Evolutionary conservation across 1,284 basidiomycete genomes (phyloP), one percentile per base, ranked within the genome.

Genomic region (Boletellus sp.): DNA sequence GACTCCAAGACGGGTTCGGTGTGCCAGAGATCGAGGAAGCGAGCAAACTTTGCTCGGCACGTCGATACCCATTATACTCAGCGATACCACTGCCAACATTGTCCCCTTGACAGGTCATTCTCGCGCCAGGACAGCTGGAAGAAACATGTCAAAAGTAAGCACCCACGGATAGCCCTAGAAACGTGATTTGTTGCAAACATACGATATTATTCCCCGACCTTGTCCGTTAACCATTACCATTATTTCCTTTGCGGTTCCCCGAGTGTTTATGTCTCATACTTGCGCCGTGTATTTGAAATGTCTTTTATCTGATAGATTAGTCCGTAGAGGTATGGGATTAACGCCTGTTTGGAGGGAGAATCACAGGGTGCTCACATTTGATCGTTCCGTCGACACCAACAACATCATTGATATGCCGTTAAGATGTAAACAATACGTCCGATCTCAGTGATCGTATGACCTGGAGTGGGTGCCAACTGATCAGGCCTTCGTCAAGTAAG

Each of bases 81-180:
- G 13, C 64, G 62, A 30, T 53, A 49, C 36, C 6, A 24, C 4
- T 63, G 65, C 39, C 44, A 21, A 4, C 7, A 49, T 22, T 63
- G 62, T 40, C 30, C 21, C 3, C 0, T 11, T n/a, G 50, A 16
- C 2, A 63, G 39, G 42, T 46, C 51, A 6, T 63, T 68, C 47
- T 63, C 62, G 8, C 64, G 64, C 3, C n/a, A 37, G 36, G 62
- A 63, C 32, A 66, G 35, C 46, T 45, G 47, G 45, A 49, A 5
- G 7, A 32, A 35, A 2, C 64, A 63, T 33, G 16, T 65, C 16
- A 53, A 6, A 22, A 26, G 4, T 11, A 37, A 46, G 19, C 62
- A 63, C 41, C 0, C 15, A n/a, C 4, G 59, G 22, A 24, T 4
- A 19, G 21, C 8, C 22, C 12, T 4, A 2, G 19, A 8, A 36